Evolutionary conservation across 2,329 filamentous ascomycete genomes (phyloP).

Genomic region (Alternaria rosae): DNA sequence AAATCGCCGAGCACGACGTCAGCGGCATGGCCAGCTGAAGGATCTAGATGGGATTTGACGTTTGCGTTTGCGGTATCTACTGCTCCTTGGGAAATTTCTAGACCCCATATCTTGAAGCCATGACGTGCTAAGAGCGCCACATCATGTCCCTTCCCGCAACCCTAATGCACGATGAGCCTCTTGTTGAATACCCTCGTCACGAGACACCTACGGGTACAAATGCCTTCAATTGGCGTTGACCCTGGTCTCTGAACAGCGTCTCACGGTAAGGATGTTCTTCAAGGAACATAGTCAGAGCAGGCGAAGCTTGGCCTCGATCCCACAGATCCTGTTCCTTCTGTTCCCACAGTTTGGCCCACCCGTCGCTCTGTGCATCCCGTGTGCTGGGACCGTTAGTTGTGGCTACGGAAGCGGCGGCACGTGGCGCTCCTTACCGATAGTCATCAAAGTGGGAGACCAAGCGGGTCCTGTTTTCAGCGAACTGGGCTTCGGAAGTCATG

Average conservation of each 20-base stretch:
- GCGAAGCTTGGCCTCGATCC: slow-evolving; percentile 62
- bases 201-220: slow-evolving; percentile 65
- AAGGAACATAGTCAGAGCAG: slow-evolving; percentile 53
- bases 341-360: slow-evolving; percentile 64
- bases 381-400: slow-evolving; percentile 12
- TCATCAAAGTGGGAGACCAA: slow-evolving; percentile 19
- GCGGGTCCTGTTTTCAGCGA: slow-evolving; percentile 17
- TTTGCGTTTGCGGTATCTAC: slow-evolving; percentile 29
- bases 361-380: slow-evolving; percentile 19
- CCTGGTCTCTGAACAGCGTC: slow-evolving; percentile 20
- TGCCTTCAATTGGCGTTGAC: slow-evolving; percentile 60
- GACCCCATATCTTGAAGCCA: slow-evolving; percentile 76
- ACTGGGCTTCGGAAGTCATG: slow-evolving; percentile 21
- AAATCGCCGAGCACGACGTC: slow-evolving; percentile 70
- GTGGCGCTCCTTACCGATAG: slow-evolving; percentile 12
- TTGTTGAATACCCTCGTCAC: not conserved
- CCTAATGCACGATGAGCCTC: slow-evolving; percentile 40
- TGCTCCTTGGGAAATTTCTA: slow-evolving; percentile 68
- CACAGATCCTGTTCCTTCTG: slow-evolving; percentile 60
- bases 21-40: slow-evolving; percentile 32
- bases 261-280: slow-evolving; percentile 33
- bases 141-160: slow-evolving; percentile 81
- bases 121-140: slow-evolving; percentile 74
- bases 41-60: slow-evolving; percentile 15
- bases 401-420: not conserved